These are phyloP conservation scores for Penicillium sp. DNA, from an alignment of 2,329 filamentous ascomycete species.

Conservation along the genomic window DNA sequence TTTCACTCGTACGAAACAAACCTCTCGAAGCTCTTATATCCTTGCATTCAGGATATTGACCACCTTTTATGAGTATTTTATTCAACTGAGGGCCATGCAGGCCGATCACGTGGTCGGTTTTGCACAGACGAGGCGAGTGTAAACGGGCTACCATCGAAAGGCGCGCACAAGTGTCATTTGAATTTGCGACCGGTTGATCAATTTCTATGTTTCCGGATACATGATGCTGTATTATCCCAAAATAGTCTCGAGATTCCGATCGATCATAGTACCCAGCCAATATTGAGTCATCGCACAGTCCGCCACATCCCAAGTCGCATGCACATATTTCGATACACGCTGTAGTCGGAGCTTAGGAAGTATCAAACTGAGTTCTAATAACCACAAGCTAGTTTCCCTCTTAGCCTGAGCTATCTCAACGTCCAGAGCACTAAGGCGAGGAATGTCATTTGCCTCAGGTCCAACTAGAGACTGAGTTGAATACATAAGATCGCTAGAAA, in stretches of 20 bases:
- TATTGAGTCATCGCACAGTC: conserved; percentile 17
- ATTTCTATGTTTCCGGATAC: neutral
- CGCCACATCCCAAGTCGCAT: conserved; percentile 21
- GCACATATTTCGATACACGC: conserved; percentile 18
- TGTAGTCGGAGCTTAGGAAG: conserved; percentile 23
- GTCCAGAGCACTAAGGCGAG: conserved; percentile 19
- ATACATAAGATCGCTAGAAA: conserved; percentile 25
- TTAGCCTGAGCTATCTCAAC: conserved; percentile 24
- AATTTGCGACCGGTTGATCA: neutral
- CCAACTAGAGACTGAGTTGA: conserved; percentile 18
- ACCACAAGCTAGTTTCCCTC: conserved; percentile 20
- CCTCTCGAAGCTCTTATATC: neutral
- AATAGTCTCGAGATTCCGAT: conserved; percentile 23
- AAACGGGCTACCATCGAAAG: neutral
- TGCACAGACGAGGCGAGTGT: neutral
- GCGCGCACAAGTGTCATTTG: neutral
- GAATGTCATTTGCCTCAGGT: conserved; percentile 15
- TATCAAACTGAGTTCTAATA: conserved; percentile 21
- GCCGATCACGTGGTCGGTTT: conserved; percentile 11
- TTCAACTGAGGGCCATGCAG: neutral
- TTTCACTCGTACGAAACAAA: neutral
- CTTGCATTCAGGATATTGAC: neutral
- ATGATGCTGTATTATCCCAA: conserved; percentile 14
- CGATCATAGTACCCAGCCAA: conserved; percentile 25
- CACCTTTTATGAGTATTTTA: neutral